These are phyloP conservation scores for Talaromyces sp. DNA, from an alignment of 2,329 filamentous ascomycete genomes.

Conservation along the genomic window DNA sequence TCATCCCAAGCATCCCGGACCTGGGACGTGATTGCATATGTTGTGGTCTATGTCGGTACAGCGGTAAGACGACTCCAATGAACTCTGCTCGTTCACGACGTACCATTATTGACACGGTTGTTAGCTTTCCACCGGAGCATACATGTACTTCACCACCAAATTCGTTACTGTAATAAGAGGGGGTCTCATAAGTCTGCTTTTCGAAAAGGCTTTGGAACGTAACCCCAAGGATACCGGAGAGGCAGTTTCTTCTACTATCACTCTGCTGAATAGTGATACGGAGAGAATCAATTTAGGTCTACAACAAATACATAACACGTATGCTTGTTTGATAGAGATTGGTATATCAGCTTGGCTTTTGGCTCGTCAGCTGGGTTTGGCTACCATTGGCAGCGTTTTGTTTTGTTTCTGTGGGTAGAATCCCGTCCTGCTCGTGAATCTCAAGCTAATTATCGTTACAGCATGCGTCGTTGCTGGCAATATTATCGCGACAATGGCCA, in stretches of 20 bases:
- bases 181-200: conserved; percentile 49
- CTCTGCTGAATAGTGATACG: conserved; percentile 47
- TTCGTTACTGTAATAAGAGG: conserved; percentile 40
- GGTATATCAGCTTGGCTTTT: conserved; percentile 6
- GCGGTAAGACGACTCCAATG: conserved; percentile 30
- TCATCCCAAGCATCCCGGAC: conserved; percentile 26
- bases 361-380: conserved; percentile 2
- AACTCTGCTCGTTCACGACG: background rate
- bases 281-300: conserved; percentile 42
- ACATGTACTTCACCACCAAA: conserved; percentile 1
- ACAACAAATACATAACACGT: conserved; percentile 43
- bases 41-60: conserved; percentile 41
- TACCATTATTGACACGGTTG: background rate
- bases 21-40: conserved; percentile 43
- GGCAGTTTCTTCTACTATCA: conserved; percentile 34
- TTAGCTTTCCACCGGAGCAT: conserved; percentile 4
- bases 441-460: background rate
- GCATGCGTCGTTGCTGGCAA: background rate
- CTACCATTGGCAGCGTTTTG: background rate
- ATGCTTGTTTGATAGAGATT: conserved; percentile 27
- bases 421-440: background rate
- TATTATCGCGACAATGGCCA: background rate
- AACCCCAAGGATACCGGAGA: conserved; percentile 32
- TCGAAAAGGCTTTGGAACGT: conserved; percentile 39
- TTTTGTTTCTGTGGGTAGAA: background rate